Evolutionary conservation across 805 yeast genomes (phyloP).

Genomic region (Isabelozyma gotoi): DNA sequence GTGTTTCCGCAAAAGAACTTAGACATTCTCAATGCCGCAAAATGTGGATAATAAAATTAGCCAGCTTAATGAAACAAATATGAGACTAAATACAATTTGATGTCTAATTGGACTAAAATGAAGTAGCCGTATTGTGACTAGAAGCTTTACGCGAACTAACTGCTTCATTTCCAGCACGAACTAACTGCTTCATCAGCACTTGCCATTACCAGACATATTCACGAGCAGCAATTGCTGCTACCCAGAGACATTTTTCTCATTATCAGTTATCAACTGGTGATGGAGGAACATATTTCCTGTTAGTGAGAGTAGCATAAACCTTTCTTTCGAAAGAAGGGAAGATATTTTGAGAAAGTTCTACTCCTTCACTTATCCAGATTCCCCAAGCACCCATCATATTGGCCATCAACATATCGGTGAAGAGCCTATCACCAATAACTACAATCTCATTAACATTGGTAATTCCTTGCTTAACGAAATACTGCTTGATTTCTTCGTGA

Average conservation of each 20-base stretch:
- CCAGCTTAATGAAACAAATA: too few relatives aligned
- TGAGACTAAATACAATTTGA: too few relatives aligned
- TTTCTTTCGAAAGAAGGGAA: slow-evolving; percentile 56
- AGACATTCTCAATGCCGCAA: too few relatives aligned
- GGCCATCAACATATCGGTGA: slow-evolving; percentile 93
- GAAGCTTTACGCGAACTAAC: too few relatives aligned
- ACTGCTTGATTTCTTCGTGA: slow-evolving; percentile 60
- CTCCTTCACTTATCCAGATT: slow-evolving; percentile 83
- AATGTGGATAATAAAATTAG: too few relatives aligned
- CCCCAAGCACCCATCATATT: slow-evolving; percentile 88
- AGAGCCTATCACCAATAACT: slow-evolving; percentile 85
- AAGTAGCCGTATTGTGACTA: too few relatives aligned
- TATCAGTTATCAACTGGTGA: background rate
- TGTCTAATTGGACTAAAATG: too few relatives aligned
- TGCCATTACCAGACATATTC: too few relatives aligned
- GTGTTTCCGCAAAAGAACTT: background rate
- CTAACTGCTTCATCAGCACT: too few relatives aligned
- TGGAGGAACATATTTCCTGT: background rate
- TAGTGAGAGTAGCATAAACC: slow-evolving; percentile 17
- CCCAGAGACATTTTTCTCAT: too few relatives aligned
- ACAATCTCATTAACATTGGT: slow-evolving; percentile 63
- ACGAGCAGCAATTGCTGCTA: too few relatives aligned
- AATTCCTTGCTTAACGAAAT: slow-evolving; percentile 51
- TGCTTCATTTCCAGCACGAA: too few relatives aligned
- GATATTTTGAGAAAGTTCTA: slow-evolving; percentile 48